phyloP scores from a whole-genome alignment of 495 filamentous ascomycete genomes.

The Talaromyces trachyspermus region DNA sequence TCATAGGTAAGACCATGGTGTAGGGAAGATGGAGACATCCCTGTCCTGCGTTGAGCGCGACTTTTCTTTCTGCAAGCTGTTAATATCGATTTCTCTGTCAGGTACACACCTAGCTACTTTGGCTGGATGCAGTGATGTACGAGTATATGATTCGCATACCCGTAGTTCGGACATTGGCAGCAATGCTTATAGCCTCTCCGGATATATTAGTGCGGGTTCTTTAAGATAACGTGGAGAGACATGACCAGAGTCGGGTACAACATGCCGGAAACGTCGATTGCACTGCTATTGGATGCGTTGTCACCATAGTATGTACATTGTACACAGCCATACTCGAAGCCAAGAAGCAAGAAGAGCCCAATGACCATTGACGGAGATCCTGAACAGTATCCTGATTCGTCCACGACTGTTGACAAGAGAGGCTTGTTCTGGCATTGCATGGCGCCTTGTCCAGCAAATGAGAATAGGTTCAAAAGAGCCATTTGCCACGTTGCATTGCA shows the following conservation, averaged over 20 bases:
- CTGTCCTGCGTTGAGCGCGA: background rate
- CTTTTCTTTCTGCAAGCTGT: background rate
- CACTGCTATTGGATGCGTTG: conserved; percentile 4
- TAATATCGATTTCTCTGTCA: conserved; percentile 3
- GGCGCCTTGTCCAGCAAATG: background rate
- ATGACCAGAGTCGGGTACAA: background rate
- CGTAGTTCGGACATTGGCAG: conserved; percentile 3
- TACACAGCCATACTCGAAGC: conserved; percentile 2
- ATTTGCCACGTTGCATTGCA: conserved; percentile 3
- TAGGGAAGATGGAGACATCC: background rate
- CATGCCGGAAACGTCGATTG: background rate
- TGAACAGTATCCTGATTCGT: background rate
- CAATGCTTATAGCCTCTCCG: background rate
- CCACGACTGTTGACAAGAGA: conserved; percentile 4
- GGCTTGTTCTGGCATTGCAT: background rate
- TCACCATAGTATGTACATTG: too few relatives aligned
- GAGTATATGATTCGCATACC: background rate
- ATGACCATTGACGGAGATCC: background rate
- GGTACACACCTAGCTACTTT: conserved; percentile 1
- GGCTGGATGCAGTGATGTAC: background rate
- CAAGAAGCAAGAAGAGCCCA: background rate
- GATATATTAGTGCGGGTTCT: background rate
- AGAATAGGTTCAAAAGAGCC: too few relatives aligned
- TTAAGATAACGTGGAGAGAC: background rate
- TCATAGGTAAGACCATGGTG: background rate